These are phyloP conservation scores for Pleodorina starrii DNA, from an alignment of 139 green algal species.

Conservation along the genomic window DNA sequence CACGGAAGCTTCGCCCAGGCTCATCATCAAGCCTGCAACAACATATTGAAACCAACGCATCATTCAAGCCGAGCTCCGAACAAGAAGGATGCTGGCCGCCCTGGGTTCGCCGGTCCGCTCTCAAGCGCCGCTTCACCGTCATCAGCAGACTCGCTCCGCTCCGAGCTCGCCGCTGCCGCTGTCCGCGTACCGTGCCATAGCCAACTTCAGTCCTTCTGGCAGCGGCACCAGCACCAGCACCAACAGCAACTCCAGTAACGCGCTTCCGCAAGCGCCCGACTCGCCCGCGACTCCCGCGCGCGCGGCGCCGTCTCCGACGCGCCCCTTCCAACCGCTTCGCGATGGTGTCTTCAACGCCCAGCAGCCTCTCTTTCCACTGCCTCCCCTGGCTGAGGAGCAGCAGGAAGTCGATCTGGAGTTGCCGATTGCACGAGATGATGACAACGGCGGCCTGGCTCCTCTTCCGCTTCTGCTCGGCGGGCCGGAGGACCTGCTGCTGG, in stretches of 20 bases:
- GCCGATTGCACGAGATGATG: neutral
- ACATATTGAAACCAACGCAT: no score
- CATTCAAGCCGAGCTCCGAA: no score
- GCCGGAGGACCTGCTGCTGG: neutral
- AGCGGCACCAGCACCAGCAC: neutral
- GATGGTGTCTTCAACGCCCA: neutral
- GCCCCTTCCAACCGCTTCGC: neutral
- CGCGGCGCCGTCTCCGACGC: neutral
- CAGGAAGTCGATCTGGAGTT: no score
- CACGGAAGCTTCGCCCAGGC: no score
- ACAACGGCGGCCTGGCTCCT: neutral
- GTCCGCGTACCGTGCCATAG: neutral
- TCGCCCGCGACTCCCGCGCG: neutral
- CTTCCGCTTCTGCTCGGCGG: neutral
- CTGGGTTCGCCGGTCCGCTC: constrained; percentile 10
- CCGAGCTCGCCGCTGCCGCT: neutral
- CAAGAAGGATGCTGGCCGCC: constrained; percentile 11
- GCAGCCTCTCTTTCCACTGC: neutral
- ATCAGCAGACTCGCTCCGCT: neutral
- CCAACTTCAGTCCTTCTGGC: neutral
- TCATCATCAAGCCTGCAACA: no score
- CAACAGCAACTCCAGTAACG: neutral
- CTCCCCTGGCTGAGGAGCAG: neutral
- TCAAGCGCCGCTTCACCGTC: neutral
- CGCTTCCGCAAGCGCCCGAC: neutral